Conservation (phyloP, 2,329 filamentous ascomycete genomes). For the Beauveria australis region DNA sequence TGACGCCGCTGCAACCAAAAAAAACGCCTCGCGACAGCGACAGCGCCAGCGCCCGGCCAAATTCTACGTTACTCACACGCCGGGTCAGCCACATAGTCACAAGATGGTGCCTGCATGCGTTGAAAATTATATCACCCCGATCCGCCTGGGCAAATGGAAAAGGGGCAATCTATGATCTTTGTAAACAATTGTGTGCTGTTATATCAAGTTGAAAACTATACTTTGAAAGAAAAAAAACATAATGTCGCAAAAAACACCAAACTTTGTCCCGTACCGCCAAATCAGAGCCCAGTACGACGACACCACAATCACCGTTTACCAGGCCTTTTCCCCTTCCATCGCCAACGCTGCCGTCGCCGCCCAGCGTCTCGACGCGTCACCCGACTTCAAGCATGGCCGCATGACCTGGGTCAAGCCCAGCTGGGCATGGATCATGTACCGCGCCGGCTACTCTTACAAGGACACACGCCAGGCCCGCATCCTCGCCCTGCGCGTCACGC, state of each 20-base stretch:
- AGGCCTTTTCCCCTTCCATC: conserved; percentile 49
- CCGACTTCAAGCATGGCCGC: conserved; percentile 41
- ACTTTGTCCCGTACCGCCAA: conserved; percentile 31
- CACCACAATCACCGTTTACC: conserved; percentile 51
- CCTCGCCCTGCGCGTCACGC: conserved; percentile 48
- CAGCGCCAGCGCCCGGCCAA: background rate
- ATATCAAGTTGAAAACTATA: no score
- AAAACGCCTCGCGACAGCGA: background rate
- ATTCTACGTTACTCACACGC: background rate
- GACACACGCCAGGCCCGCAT: conserved; percentile 45
- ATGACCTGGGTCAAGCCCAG: conserved; percentile 61
- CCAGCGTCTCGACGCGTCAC: conserved; percentile 45
- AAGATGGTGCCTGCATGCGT: background rate
- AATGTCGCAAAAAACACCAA: background rate
- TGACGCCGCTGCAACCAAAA: background rate
- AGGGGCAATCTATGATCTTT: no score
- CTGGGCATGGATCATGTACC: conserved; percentile 59
- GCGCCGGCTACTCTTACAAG: conserved; percentile 52
- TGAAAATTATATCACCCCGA: background rate
- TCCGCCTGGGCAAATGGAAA: background rate
- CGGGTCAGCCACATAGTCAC: conserved; percentile 3
- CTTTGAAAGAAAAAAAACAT: background rate
- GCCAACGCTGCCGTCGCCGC: conserved; percentile 40
- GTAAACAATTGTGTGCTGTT: no score
- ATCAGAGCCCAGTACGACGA: conserved; percentile 44